Conservation (phyloP, 1,139 yeast genomes). For the Pichiaceae sp. region DNA sequence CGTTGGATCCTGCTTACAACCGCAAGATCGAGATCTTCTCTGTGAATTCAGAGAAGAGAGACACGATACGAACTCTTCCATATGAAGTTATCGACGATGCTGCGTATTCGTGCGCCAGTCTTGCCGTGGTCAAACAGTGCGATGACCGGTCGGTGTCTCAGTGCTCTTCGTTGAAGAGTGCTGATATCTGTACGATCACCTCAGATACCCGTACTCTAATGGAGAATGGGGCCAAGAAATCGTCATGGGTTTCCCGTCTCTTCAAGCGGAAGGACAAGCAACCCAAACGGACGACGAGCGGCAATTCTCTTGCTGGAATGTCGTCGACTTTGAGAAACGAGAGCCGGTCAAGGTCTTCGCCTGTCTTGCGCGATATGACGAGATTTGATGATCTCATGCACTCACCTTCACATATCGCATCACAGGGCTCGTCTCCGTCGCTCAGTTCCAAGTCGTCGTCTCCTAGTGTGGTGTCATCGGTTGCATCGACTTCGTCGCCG, state of each 20-base stretch:
- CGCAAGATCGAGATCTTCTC: constrained; percentile 40
- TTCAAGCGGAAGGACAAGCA: not conserved
- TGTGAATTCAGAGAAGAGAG: constrained; percentile 21
- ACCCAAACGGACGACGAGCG: not conserved
- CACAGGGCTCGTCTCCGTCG: constrained; percentile 9
- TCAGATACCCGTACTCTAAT: not conserved
- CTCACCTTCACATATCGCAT: constrained; percentile 8
- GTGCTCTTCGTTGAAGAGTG: not conserved
- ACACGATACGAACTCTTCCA: constrained; percentile 41
- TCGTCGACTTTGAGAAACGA: not conserved
- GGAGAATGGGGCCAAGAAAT: not conserved
- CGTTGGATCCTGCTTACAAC: constrained; percentile 45
- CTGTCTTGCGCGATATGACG: not conserved
- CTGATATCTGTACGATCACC: not conserved
- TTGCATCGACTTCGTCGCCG: constrained; percentile 18
- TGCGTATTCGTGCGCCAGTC: constrained; percentile 39
- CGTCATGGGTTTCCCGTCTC: not conserved
- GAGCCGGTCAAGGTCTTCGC: not conserved
- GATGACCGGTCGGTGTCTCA: not conserved
- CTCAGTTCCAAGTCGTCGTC: constrained; percentile 14
- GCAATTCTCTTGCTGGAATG: not conserved
- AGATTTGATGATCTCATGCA: constrained; percentile 4
- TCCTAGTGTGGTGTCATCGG: constrained; percentile 16
- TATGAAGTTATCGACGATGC: constrained; percentile 75
- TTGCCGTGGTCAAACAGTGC: constrained; percentile 1